These are phyloP conservation scores for Sporothrix globosa DNA, from an alignment of 2,329 filamentous ascomycete species.

Conservation along the genomic window DNA sequence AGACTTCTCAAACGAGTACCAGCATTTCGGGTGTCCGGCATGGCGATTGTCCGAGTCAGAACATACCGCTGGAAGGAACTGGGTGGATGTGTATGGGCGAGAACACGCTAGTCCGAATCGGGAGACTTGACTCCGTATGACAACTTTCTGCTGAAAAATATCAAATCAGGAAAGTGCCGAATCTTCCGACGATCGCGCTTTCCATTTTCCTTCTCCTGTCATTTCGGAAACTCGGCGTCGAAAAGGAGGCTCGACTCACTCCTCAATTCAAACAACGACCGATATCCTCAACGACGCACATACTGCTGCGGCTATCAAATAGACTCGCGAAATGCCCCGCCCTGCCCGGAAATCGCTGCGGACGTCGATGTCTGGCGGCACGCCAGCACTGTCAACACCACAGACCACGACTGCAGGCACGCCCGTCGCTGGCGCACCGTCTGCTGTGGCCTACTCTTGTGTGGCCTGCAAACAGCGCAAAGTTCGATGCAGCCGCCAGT, in stretches of 20 bases:
- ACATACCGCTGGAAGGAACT: background rate
- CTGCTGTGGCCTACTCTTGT: conserved; percentile 48
- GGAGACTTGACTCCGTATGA: background rate
- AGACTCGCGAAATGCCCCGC: background rate
- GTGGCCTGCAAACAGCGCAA: conserved; percentile 57
- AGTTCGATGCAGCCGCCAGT: conserved; percentile 52
- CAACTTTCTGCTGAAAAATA: background rate
- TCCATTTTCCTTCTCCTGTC: background rate
- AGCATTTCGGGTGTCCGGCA: conserved; percentile 33
- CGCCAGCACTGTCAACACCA: background rate
- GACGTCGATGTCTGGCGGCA: background rate
- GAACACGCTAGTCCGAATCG: conserved; percentile 17
- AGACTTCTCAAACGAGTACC: conserved; percentile 4
- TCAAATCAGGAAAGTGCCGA: conserved; percentile 24
- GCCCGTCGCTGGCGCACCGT: background rate
- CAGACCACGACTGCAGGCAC: background rate
- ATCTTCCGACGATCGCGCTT: conserved; percentile 14
- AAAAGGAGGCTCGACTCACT: background rate
- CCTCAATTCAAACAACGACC: background rate
- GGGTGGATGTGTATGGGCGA: background rate
- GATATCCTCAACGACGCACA: background rate
- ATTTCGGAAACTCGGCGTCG: background rate
- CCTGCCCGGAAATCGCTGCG: background rate
- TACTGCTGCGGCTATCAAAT: background rate
- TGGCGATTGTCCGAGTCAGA: conserved; percentile 33